Conservation (phyloP, 768 basidiomycete species). For the Auricularia heimuer region DNA sequence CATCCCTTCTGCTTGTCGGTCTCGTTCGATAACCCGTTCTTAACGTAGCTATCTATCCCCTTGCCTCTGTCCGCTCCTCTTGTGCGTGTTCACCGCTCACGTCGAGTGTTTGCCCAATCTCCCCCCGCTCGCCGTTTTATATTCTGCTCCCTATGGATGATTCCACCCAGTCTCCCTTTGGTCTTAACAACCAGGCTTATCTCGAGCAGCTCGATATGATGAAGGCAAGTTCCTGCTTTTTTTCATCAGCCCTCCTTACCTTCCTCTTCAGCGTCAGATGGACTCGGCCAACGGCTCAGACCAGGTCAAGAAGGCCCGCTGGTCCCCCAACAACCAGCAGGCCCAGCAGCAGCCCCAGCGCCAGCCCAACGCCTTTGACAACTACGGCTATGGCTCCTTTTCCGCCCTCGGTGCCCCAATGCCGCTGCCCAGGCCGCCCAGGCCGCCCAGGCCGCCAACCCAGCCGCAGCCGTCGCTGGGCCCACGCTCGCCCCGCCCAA, state of each 20-base stretch:
- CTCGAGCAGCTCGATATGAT: conserved; percentile 68
- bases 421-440: conserved; percentile 31
- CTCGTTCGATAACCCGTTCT: neutral
- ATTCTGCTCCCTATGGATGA: neutral
- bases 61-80: neutral
- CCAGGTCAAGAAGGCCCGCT: conserved; percentile 74
- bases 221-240: conserved; percentile 45
- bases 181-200: neutral
- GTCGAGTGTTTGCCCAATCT: neutral
- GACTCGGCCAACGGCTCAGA: conserved; percentile 74
- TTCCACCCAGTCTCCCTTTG: neutral
- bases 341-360: conserved; percentile 25
- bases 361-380: conserved; percentile 62
- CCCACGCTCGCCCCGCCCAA: conserved; percentile 64
- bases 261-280: conserved; percentile 60
- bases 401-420: conserved; percentile 31
- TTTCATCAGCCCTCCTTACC: conserved; percentile 1
- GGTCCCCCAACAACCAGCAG: conserved; percentile 57
- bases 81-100: neutral
- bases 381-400: conserved; percentile 76
- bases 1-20: neutral
- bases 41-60: neutral
- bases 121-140: neutral
- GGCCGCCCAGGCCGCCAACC: conserved; percentile 27
- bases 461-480: conserved; percentile 35